Percentiles rank a stretch among this genome's conserved stretches.
Evolutionary conservation across 1,284 basidiomycete species (phyloP).

Genomic region (Mycena sp.): DNA sequence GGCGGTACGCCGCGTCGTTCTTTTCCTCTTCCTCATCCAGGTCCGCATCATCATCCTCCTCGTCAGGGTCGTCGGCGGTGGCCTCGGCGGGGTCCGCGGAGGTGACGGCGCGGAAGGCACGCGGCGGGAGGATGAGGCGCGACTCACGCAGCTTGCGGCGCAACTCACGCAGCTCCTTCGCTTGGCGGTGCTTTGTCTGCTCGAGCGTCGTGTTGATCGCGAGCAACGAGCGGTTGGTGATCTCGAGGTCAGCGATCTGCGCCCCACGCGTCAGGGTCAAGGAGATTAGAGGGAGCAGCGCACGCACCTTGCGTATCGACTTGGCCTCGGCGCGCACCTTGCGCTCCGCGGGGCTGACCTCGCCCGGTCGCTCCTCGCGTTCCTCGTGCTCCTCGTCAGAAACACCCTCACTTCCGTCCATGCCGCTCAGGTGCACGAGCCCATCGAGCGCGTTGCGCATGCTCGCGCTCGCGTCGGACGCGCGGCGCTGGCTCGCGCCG

Average conservation of each 20-base stretch:
- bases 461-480: constrained; percentile 17
- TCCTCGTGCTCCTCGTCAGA: constrained; percentile 51
- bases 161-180: constrained; percentile 81
- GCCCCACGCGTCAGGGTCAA: neutral
- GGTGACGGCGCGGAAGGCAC: constrained; percentile 63
- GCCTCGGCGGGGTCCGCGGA: constrained; percentile 52
- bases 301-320: constrained; percentile 77
- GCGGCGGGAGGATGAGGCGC: constrained; percentile 77
- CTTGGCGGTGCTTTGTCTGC: constrained; percentile 77
- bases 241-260: constrained; percentile 86
- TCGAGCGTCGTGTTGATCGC: constrained; percentile 81
- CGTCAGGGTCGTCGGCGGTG: constrained; percentile 51
- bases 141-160: constrained; percentile 81
- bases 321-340: constrained; percentile 75
- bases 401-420: constrained; percentile 34
- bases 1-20: constrained; percentile 62
- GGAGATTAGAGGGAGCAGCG: constrained; percentile 1
- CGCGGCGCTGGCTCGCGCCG: constrained; percentile 39
- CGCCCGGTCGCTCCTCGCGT: constrained; percentile 70
- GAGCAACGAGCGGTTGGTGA: constrained; percentile 81
- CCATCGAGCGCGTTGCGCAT: constrained; percentile 43
- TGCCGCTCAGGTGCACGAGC: constrained; percentile 41
- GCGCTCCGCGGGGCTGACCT: constrained; percentile 60
- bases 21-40: constrained; percentile 53
- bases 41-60: constrained; percentile 50